Percentiles rank a stretch among this genome's conserved stretches.
Evolutionary conservation across 257 asterid species (phyloP).

Genomic region (Fraxinus americana): DNA sequence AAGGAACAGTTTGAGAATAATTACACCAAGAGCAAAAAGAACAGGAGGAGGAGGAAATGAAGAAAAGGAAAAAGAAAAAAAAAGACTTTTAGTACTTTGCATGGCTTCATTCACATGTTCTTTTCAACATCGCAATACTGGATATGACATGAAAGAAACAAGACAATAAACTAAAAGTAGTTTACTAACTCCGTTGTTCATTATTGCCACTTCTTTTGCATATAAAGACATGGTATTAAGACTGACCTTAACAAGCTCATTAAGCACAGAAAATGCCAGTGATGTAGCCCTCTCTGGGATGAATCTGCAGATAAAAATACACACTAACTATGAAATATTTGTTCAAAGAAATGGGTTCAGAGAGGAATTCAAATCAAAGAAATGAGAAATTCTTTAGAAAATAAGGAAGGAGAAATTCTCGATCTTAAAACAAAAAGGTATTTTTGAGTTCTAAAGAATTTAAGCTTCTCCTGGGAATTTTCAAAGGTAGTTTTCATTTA

Average conservation of each 20-base stretch:
- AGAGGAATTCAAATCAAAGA: constrained; percentile 16
- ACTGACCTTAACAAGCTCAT: constrained; percentile 72
- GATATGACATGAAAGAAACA: constrained; percentile 12
- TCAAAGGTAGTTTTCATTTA: not conserved
- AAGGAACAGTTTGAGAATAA: constrained; percentile 21
- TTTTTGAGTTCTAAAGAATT: not conserved
- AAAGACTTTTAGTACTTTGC: not conserved
- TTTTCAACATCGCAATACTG: not conserved
- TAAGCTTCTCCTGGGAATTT: not conserved
- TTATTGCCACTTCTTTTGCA: not conserved
- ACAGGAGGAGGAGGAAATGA: not conserved
- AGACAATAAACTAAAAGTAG: not conserved
- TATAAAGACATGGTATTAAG: constrained; percentile 5
- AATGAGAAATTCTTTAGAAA: not conserved
- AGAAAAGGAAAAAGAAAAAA: not conserved
- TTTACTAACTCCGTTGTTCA: constrained; percentile 3
- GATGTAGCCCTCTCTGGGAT: constrained; percentile 83
- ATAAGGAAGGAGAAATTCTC: not conserved
- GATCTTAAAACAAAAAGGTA: not conserved
- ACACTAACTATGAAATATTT: not conserved
- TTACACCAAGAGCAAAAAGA: constrained; percentile 18
- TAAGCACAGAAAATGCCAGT: constrained; percentile 64
- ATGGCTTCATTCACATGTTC: constrained; percentile 8
- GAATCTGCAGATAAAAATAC: constrained; percentile 54
- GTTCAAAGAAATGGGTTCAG: constrained; percentile 10